A percentile compares a stretch with the other conserved stretches of the same genome.
Conservation (phyloP, 202 grass and related monocot genomes). For the Schoenoplectus tabernaemontani region DNA sequence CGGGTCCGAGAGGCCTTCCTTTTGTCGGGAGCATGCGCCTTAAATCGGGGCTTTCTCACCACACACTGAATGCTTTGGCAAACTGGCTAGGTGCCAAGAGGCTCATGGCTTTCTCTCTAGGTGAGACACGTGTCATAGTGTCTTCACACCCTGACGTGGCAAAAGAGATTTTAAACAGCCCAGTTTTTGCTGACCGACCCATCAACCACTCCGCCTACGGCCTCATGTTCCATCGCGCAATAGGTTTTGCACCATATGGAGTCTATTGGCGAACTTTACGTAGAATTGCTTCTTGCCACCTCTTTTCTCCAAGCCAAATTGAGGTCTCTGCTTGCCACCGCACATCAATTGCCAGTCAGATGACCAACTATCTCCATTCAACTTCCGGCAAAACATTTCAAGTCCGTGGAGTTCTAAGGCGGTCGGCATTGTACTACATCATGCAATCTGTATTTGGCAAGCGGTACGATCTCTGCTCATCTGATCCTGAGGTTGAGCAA, state of each 20-base stretch:
- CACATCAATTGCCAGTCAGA: constrained; percentile 25
- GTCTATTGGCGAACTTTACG: constrained; percentile 66
- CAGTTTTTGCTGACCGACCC: constrained; percentile 52
- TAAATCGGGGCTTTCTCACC: constrained; percentile 66
- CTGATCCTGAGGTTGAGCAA: constrained; percentile 40
- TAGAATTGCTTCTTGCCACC: constrained; percentile 45
- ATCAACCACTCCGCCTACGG: constrained; percentile 64
- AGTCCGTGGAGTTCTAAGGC: constrained; percentile 46
- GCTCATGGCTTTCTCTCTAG: constrained; percentile 81
- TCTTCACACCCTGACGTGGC: constrained; percentile 60
- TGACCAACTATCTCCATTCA: constrained; percentile 25
- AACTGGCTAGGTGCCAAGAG: constrained; percentile 38
- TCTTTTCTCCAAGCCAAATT: constrained; percentile 64
- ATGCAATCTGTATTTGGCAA: constrained; percentile 80
- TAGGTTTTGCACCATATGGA: constrained; percentile 75
- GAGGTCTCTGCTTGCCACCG: constrained; percentile 51
- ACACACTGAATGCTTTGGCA: constrained; percentile 33
- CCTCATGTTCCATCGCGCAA: constrained; percentile 87
- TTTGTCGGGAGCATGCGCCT: constrained; percentile 61
- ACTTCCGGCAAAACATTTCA: not conserved
- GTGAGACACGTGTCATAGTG: constrained; percentile 53
- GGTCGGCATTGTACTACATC: constrained; percentile 66
- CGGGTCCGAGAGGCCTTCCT: constrained; percentile 51
- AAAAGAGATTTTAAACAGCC: constrained; percentile 66
- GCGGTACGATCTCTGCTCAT: constrained; percentile 39